Evolutionary conservation across 345 rosid genomes (phyloP), one percentile per base, ranked within the genome.

Genomic region (Eucalyptus leucophloia): DNA sequence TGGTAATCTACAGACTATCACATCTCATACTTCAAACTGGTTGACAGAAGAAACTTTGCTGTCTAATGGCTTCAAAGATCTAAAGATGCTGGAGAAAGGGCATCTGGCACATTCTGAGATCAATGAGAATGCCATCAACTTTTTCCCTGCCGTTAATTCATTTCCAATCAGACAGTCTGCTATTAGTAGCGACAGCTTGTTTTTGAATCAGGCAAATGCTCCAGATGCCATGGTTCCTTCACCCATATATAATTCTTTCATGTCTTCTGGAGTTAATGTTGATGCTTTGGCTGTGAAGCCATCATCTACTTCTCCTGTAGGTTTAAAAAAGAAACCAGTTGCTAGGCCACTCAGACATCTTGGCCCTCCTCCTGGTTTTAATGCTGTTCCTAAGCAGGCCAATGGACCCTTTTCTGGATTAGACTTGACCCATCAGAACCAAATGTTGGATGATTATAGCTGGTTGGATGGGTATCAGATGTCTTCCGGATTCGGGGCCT

Each of bases 281-380:
- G 96, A 95, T 86, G 92, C 90, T 89, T 87, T 93, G 86, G 92
- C 92, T 88, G 89, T 83, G 23, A 94, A 92, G 89, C 9, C 92
- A 88, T 90, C 95, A 24, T 86, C 93, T 62, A 88, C 91, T 86
- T 91, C 91, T 47, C 94, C 94, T 19, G 89, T 93, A 82, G 89
- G 91, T 47, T 65, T 72, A 21, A 94, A 93, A 86, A 98, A 94
- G 92, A 96, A 87, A 94, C 97, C 99, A 86, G 96, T 98, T 90
- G 91, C 94, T 92, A 96, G 98, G 86, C 94, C 98, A 77, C 88
- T 91, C 58, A 93, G 97, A 94, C 96, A 94, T 89, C 94, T 93
- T 89, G 99, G 99, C 65, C 99, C 99, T 87, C 99, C 99, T 7
- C 99, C 99, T 88, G 99, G 99, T 51, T 98, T 98, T 92, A 91